Evolutionary conservation across 805 yeast genomes (phyloP).

Genomic region (Pichia rugopelliculosa): DNA sequence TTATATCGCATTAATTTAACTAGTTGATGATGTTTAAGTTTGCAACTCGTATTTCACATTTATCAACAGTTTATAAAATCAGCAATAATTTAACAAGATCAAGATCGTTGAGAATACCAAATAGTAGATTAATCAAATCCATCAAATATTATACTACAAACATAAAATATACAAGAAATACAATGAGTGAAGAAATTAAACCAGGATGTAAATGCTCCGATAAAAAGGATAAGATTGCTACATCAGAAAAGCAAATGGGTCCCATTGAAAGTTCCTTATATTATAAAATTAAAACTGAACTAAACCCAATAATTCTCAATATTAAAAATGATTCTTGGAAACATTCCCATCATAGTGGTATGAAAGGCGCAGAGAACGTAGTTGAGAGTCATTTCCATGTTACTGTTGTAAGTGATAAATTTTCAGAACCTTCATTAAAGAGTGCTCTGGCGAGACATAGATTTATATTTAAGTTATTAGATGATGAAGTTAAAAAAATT

Average conservation of each 20-base stretch:
- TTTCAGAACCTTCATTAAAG: constrained; percentile 32
- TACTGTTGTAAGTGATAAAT: constrained; percentile 61
- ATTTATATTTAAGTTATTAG: constrained; percentile 56
- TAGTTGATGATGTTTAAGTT: neutral
- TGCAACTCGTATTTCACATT: neutral
- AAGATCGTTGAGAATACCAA: neutral
- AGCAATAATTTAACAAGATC: neutral
- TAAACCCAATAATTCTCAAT: constrained; percentile 40
- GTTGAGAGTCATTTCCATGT: constrained; percentile 80
- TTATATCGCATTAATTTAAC: too few relatives aligned
- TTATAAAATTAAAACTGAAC: constrained; percentile 34
- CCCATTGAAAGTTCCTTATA: constrained; percentile 47
- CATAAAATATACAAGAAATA: neutral
- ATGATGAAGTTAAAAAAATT: constrained; percentile 65
- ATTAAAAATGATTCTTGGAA: constrained; percentile 78
- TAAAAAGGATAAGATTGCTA: constrained; percentile 21
- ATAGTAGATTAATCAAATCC: neutral
- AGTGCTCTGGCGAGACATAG: constrained; percentile 74
- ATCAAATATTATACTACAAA: neutral
- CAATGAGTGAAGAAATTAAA: neutral
- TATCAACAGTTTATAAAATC: neutral
- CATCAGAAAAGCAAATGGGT: constrained; percentile 5
- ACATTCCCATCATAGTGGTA: constrained; percentile 82
- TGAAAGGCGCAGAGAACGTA: constrained; percentile 62
- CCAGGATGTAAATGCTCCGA: constrained; percentile 10